Conservation (phyloP, 352 stramenopile species). For the Poterioochromonas sp. region DNA sequence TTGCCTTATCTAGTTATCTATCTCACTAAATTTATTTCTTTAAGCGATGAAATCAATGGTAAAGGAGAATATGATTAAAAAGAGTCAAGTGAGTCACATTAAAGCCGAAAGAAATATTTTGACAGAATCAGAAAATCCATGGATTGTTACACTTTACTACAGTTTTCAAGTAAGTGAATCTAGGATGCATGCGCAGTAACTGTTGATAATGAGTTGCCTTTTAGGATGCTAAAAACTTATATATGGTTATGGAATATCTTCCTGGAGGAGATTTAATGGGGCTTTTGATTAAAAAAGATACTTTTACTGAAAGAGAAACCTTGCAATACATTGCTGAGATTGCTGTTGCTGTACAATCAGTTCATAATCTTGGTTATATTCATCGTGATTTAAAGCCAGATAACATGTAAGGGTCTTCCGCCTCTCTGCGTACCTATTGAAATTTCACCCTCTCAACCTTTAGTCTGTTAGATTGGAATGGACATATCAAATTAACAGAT, state of each 20-base stretch:
- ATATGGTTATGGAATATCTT: conserved; percentile 98
- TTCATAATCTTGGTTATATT: conserved; percentile 97
- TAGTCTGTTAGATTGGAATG: conserved; percentile 82
- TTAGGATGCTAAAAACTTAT: conserved; percentile 53
- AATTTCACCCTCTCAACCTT: not conserved
- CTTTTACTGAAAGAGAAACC: conserved; percentile 69
- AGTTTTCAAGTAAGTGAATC: too few species aligned
- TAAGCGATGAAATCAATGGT: conserved; percentile 71
- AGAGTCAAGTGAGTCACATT: conserved; percentile 88
- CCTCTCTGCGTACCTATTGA: conserved; percentile 55
- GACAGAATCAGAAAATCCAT: conserved; percentile 87
- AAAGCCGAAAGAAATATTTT: conserved; percentile 93
- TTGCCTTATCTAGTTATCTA: not conserved
- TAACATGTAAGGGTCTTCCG: conserved; percentile 53
- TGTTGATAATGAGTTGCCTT: too few species aligned
- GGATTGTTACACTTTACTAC: conserved; percentile 93
- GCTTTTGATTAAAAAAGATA: conserved; percentile 97
- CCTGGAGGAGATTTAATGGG: conserved; percentile 98
- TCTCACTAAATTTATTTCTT: too few species aligned
- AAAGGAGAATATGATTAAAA: conserved; percentile 75
- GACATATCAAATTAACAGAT: conserved; percentile 98
- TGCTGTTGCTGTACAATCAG: conserved; percentile 89
- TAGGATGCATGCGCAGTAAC: too few species aligned
- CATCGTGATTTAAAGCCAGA: conserved; percentile 95
- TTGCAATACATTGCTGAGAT: conserved; percentile 97